Conservation (phyloP, 176 grass and related monocot genomes). For the Elymus sibiricus region DNA sequence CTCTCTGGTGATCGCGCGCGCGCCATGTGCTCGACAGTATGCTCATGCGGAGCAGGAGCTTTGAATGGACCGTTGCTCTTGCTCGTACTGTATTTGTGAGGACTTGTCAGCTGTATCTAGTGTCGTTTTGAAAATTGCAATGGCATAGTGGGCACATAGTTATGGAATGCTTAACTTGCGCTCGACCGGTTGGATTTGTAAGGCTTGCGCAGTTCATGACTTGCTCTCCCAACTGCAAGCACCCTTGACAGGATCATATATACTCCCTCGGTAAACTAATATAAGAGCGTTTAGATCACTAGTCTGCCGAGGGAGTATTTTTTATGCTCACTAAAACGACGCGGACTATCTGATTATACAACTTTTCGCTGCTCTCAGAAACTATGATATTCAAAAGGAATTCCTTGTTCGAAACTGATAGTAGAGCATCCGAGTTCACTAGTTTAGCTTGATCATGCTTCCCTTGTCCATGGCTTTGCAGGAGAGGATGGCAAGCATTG, state of each 20-base stretch:
- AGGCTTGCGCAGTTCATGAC: not conserved
- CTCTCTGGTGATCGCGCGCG: too few relatives aligned
- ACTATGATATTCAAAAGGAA: too few relatives aligned
- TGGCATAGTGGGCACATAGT: too few relatives aligned
- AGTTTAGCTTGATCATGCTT: not conserved
- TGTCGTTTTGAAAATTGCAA: too few relatives aligned
- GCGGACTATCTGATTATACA: not conserved
- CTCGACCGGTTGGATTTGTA: not conserved
- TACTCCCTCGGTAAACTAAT: too few relatives aligned
- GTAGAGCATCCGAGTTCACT: too few relatives aligned
- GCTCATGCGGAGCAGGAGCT: not conserved
- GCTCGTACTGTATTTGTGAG: too few relatives aligned
- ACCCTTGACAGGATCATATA: not conserved
- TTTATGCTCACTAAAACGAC: not conserved
- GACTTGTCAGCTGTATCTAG: too few relatives aligned
- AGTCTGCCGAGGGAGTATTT: too few relatives aligned
- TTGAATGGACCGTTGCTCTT: not conserved
- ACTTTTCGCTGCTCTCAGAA: not conserved
- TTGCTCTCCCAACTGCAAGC: not conserved
- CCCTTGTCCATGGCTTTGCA: conserved; percentile 1
- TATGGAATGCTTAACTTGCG: too few relatives aligned
- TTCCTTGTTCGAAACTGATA: too few relatives aligned
- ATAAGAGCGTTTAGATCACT: too few relatives aligned
- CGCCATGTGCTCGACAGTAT: conserved; percentile 12
- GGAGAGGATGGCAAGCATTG: conserved; percentile 67